Conservation (phyloP, 2,329 filamentous ascomycete genomes). For the Hypoxylon sp. region DNA sequence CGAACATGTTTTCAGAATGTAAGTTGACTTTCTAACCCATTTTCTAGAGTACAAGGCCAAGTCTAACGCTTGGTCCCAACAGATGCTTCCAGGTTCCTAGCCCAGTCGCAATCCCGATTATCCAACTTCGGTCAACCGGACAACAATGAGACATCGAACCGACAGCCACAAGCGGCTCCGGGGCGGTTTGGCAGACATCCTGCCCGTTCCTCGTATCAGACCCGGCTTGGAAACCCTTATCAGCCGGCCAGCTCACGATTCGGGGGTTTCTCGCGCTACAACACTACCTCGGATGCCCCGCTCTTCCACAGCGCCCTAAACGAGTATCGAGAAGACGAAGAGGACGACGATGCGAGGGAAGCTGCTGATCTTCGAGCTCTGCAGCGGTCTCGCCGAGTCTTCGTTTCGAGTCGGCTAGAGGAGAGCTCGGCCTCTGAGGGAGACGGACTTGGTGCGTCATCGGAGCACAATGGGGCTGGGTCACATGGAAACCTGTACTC, state of each 20-base stretch:
- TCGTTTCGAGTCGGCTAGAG: constrained; percentile 84
- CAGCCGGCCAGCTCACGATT: constrained; percentile 78
- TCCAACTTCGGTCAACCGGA: constrained; percentile 77
- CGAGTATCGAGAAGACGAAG: constrained; percentile 92
- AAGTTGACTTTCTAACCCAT: constrained; percentile 57
- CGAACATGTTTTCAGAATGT: constrained; percentile 89
- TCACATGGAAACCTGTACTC: constrained; percentile 57
- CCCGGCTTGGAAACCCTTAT: constrained; percentile 77
- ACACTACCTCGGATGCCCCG: constrained; percentile 81
- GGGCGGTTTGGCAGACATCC: constrained; percentile 50
- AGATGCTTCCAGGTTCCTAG: constrained; percentile 98
- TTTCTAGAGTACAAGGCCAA: background rate
- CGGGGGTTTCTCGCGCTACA: constrained; percentile 86
- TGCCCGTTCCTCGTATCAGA: constrained; percentile 49
- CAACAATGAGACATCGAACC: constrained; percentile 54
- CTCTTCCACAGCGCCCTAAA: constrained; percentile 94
- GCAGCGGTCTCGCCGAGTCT: constrained; percentile 88
- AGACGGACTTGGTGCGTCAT: constrained; percentile 69
- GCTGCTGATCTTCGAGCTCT: constrained; percentile 94
- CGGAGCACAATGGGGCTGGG: constrained; percentile 63
- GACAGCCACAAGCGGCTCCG: constrained; percentile 50
- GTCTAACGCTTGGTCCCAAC: constrained; percentile 45
- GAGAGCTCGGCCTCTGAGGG: constrained; percentile 88
- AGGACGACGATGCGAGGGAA: constrained; percentile 92
- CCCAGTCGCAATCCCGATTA: constrained; percentile 93